Percentiles rank a stretch among this genome's conserved stretches.
These are phyloP conservation scores for Ceratobasidium sp. DNA, from an alignment of 1,284 basidiomycete species.

Conservation along the genomic window DNA sequence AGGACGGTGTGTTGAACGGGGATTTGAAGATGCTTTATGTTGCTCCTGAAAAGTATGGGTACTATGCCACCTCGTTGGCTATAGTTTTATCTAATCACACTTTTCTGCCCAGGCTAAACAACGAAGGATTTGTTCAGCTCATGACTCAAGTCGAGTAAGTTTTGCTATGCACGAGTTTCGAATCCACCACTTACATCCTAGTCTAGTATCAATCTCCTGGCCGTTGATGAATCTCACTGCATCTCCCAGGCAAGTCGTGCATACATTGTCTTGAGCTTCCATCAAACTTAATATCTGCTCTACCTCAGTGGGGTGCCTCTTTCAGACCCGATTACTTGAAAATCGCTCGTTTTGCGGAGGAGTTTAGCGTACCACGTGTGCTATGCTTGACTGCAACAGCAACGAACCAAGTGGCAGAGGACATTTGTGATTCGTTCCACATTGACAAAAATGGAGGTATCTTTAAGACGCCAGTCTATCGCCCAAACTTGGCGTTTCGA, in stretches of 20 bases:
- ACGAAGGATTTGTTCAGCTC: constrained; percentile 41
- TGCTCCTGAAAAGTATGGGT: constrained; percentile 41
- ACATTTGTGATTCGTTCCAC: constrained; percentile 41
- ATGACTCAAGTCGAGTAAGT: constrained; percentile 39
- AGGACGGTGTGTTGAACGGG: constrained; percentile 32
- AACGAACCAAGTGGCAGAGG: constrained; percentile 40
- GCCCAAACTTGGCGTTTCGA: constrained; percentile 39
- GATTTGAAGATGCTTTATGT: constrained; percentile 42
- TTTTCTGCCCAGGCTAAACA: constrained; percentile 39
- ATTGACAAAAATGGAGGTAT: constrained; percentile 37
- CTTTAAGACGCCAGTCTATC: constrained; percentile 39
- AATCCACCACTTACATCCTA: neutral
- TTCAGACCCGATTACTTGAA: constrained; percentile 43
- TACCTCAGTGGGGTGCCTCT: constrained; percentile 1
- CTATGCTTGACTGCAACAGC: constrained; percentile 43
- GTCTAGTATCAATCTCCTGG: constrained; percentile 39
- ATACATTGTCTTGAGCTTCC: neutral
- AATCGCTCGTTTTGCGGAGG: constrained; percentile 42
- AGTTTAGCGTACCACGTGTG: constrained; percentile 36
- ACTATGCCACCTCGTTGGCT: neutral
- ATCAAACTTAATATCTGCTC: constrained; percentile 16
- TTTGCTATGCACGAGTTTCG: neutral
- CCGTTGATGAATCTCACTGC: constrained; percentile 43
- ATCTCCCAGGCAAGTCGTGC: constrained; percentile 37
- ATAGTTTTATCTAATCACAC: neutral